Percentiles rank a stretch among this genome's conserved stretches.
These are phyloP conservation scores for Neofusicoccum kwambonambiense DNA, from an alignment of 2,329 filamentous ascomycete species.

Conservation along the genomic window DNA sequence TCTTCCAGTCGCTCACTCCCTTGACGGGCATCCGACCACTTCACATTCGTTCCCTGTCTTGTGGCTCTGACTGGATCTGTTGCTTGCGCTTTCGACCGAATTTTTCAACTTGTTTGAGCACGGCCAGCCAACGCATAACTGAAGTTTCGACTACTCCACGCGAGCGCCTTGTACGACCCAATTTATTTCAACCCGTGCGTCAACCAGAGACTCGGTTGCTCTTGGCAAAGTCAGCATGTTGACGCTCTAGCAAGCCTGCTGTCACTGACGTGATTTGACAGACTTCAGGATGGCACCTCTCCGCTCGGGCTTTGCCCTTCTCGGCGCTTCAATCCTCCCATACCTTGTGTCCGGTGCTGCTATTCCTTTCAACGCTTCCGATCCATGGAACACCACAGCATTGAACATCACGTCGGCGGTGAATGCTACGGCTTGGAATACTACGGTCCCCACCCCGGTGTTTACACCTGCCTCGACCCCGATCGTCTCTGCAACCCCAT, in stretches of 20 bases:
- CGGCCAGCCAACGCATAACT: too few species aligned
- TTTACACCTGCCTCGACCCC: background rate
- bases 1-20: background rate
- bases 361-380: background rate
- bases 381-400: background rate
- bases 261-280: background rate
- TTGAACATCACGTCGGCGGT: background rate
- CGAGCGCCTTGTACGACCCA: too few species aligned
- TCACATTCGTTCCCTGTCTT: too few species aligned
- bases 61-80: too few species aligned
- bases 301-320: background rate
- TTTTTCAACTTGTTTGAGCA: too few species aligned
- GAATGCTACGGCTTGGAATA: background rate
- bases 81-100: too few species aligned
- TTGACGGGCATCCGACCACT: too few species aligned
- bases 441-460: background rate
- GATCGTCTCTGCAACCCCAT: background rate
- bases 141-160: too few species aligned
- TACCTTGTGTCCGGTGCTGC: background rate
- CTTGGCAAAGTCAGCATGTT: background rate
- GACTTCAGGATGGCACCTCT: background rate
- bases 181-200: too few species aligned
- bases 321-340: background rate
- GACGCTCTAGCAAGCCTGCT: background rate
- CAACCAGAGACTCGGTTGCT: background rate